phyloP scores from a whole-genome alignment of 2,329 filamentous ascomycete species.

The Mycocentrospora acerina region DNA sequence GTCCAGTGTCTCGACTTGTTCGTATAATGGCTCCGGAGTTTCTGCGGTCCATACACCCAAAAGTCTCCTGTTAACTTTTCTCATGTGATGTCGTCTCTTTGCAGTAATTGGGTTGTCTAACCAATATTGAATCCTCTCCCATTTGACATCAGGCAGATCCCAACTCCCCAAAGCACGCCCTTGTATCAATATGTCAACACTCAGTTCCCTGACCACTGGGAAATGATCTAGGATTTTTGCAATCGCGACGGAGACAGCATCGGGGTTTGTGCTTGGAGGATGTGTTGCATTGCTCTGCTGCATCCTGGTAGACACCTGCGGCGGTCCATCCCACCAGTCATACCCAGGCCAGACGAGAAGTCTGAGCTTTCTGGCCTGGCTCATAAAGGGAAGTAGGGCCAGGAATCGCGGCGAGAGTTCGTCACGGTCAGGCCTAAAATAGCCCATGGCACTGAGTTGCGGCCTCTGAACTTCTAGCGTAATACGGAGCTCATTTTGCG shows the following conservation, averaged over 20 bases:
- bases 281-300: not conserved
- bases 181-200: conserved; percentile 24
- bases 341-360: conserved; percentile 28
- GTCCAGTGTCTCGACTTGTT: conserved; percentile 24
- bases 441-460: conserved; percentile 19
- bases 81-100: conserved; percentile 7
- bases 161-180: conserved; percentile 22
- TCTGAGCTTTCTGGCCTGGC: conserved; percentile 18
- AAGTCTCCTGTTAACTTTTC: conserved; percentile 21
- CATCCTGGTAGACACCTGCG: conserved; percentile 1
- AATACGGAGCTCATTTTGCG: conserved; percentile 19
- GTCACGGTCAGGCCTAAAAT: conserved; percentile 20
- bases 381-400: conserved; percentile 23
- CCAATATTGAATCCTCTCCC: conserved; percentile 29
- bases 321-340: conserved; percentile 19
- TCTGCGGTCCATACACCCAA: conserved; percentile 10
- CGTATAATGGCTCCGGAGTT: conserved; percentile 16
- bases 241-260: conserved; percentile 23
- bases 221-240: conserved; percentile 22
- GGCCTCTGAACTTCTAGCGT: conserved; percentile 25
- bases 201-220: conserved; percentile 27
- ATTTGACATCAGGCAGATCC: conserved; percentile 30
- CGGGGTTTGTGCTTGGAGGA: conserved; percentile 4
- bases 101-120: conserved; percentile 20
- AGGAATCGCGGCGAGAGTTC: conserved; percentile 30